Conservation (phyloP, 257 asterid genomes). For the Nicotiana undulata region DNA sequence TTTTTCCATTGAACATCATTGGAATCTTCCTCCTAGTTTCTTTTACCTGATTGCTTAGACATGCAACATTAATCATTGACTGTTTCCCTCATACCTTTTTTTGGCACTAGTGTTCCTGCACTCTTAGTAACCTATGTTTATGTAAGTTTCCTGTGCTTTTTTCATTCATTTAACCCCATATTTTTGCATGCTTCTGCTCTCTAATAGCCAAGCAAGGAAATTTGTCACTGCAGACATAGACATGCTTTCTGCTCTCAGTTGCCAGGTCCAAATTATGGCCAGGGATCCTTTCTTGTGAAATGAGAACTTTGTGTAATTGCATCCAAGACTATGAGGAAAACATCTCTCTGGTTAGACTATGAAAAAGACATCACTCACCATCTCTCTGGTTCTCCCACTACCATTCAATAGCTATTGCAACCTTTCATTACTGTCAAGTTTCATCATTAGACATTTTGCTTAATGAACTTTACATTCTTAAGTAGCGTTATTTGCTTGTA, state of each 20-base stretch:
- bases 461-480: neutral
- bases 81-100: neutral
- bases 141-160: neutral
- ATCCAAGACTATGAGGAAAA: neutral
- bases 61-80: neutral
- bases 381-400: neutral
- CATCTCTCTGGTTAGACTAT: neutral
- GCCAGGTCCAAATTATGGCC: neutral
- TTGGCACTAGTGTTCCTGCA: neutral
- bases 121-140: neutral
- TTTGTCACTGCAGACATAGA: neutral
- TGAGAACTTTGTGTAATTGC: neutral
- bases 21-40: neutral
- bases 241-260: neutral
- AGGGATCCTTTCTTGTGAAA: neutral
- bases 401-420: neutral
- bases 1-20: neutral
- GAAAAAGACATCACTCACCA: neutral
- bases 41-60: neutral
- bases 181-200: neutral
- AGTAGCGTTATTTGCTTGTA: neutral
- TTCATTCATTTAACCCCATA: neutral
- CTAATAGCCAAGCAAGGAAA: neutral
- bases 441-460: neutral
- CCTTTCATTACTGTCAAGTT: neutral